Percentiles rank a stretch among this genome's conserved stretches.
Evolutionary conservation across 2,329 filamentous ascomycete genomes (phyloP).

Genomic region (Aspergillus fijiensis): DNA sequence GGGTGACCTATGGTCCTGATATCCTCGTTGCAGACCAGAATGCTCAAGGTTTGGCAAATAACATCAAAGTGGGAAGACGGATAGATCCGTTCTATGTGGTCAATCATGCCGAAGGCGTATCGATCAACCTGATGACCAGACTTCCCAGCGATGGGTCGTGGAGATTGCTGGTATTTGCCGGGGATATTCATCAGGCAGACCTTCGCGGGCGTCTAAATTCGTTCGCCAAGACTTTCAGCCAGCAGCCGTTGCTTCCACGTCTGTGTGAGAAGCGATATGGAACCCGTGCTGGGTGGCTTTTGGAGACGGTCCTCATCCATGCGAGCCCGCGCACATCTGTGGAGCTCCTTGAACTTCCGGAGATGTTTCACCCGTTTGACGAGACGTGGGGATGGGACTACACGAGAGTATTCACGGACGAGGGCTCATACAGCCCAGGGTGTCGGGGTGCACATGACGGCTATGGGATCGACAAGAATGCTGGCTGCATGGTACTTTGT

Average conservation of each 20-base stretch:
- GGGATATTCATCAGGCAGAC: slow-evolving; percentile 11
- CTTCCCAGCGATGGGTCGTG: slow-evolving; percentile 20
- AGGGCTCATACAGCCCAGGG: background rate
- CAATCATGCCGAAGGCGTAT: slow-evolving; percentile 12
- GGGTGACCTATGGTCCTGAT: slow-evolving; percentile 9
- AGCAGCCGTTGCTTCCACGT: background rate
- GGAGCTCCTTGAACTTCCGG: slow-evolving; percentile 15
- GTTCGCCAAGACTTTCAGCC: slow-evolving; percentile 8
- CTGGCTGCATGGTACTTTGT: slow-evolving; percentile 18
- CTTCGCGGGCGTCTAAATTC: slow-evolving; percentile 1
- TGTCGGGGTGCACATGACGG: slow-evolving; percentile 7
- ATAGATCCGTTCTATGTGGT: slow-evolving; percentile 12
- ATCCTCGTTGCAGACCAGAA: background rate
- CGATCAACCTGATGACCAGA: slow-evolving; percentile 7
- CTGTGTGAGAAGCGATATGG: background rate
- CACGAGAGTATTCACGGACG: slow-evolving; percentile 18
- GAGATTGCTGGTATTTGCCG: slow-evolving; percentile 22
- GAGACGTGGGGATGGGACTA: slow-evolving; percentile 19
- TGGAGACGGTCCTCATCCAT: slow-evolving; percentile 18
- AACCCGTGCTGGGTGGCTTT: background rate
- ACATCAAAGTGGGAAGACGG: slow-evolving; percentile 19
- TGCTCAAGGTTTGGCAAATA: background rate
- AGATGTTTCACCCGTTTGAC: slow-evolving; percentile 19
- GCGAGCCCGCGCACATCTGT: slow-evolving; percentile 2
- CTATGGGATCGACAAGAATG: slow-evolving; percentile 16